Base-by-base conservation (phyloP, 495 filamentous ascomycete species). In the Aspergillus nanangensis region DNA sequence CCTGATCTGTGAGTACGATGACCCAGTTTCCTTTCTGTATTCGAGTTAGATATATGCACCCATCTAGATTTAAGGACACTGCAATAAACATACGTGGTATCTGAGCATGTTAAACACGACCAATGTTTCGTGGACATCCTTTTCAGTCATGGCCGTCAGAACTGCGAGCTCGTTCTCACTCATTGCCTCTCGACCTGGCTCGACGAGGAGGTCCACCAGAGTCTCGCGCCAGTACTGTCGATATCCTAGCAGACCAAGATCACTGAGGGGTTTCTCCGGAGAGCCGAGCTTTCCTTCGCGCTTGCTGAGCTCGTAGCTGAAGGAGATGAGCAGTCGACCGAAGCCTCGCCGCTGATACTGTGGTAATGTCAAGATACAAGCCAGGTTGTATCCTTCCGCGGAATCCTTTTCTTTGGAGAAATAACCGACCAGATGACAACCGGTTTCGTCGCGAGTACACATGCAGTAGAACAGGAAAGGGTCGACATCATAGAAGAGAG, bases 381-480 rank as follows among this genome's bases (percentile, higher is more conserved):
- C 94, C 15, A 98, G 81, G 66, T 98, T 98, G 72, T 97, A 98
- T 17, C 87, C 88, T 41, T 97, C 93, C 1, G 89, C 89, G 24
- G 83, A 88, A 61, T 97, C 94, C 51, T 98, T 98, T 69, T 98
- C 93, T 62, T 98, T 98, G 53, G 86, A 92, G 65, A 98, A 98
- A 61, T 95, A 98, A 44, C 93, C 93, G 40, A 97, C 87, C 0
- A 98, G 75, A 59, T 97, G 93, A 60, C 84, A 92, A 8, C 93
- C 93, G 39, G 84, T 85, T 37, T 88, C 84, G 48, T 88, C 87
- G 44, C 90, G 81, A 11, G 81, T 86, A 41, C 82, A 86, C 93
- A 98, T 98, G 78, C 91, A 92, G 70, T 98, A 98, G 75, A 97
- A 98, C 8, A 97, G 71, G 67, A 98, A 98, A 8, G 93, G 93